Percentiles rank a stretch among this genome's conserved stretches.
These are phyloP conservation scores for Penicillium crystallinum DNA, from an alignment of 495 filamentous ascomycete species.

Conservation along the genomic window DNA sequence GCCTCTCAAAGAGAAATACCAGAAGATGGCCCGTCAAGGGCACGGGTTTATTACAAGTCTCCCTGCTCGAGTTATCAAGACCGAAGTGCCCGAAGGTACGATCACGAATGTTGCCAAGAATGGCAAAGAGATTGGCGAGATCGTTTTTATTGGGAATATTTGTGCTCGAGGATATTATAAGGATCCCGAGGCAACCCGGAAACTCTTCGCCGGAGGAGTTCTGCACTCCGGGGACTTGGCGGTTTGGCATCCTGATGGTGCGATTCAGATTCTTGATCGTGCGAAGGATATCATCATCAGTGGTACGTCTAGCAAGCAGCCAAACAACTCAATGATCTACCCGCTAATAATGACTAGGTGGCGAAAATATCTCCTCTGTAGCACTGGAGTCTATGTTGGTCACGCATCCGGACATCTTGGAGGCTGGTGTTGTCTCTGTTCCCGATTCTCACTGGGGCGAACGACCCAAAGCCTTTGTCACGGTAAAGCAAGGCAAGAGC, in stretches of 20 bases:
- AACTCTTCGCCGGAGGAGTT: constrained; percentile 83
- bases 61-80: constrained; percentile 77
- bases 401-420: constrained; percentile 81
- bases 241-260: constrained; percentile 84
- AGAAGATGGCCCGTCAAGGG: constrained; percentile 85
- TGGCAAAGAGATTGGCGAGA: constrained; percentile 89
- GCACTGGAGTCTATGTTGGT: constrained; percentile 90
- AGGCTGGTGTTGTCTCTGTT: constrained; percentile 87
- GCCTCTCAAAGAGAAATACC: constrained; percentile 66
- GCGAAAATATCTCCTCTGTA: constrained; percentile 94
- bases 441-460: constrained; percentile 92
- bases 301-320: constrained; percentile 49
- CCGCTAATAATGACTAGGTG: constrained; percentile 49
- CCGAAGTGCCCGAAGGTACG: constrained; percentile 59
- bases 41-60: constrained; percentile 86
- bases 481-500: constrained; percentile 58
- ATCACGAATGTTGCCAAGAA: constrained; percentile 73
- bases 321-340: background rate
- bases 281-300: constrained; percentile 98
- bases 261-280: constrained; percentile 86
- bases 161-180: constrained; percentile 90
- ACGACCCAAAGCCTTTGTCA: constrained; percentile 88
- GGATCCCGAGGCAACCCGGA: constrained; percentile 78
- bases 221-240: constrained; percentile 88
- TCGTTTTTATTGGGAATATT: constrained; percentile 87